phyloP scores from a whole-genome alignment of 306 rosid genomes.

The Dalbergia cochinchinensis region DNA sequence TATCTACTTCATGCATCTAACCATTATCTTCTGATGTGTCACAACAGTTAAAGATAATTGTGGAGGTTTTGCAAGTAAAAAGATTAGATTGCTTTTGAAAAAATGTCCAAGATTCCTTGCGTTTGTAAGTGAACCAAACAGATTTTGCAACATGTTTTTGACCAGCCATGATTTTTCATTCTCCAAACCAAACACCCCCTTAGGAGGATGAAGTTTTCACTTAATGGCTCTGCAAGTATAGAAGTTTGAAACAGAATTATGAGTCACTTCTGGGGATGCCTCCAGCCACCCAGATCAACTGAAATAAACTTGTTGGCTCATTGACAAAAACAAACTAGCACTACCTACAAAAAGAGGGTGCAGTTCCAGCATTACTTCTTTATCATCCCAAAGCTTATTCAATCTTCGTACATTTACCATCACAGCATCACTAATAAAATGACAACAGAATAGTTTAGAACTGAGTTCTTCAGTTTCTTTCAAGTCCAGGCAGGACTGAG shows the following conservation, averaged over 20 bases:
- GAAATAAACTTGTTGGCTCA: conserved; percentile 1
- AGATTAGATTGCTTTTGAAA: conserved; percentile 3
- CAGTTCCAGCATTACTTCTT: conserved; percentile 11
- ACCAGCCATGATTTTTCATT: not conserved
- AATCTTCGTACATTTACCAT: too few species aligned
- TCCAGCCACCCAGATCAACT: conserved; percentile 19
- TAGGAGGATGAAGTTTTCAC: conserved; percentile 1
- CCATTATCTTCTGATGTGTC: not conserved
- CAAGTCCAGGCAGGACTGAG: not conserved
- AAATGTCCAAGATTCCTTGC: not conserved
- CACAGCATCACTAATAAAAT: not conserved
- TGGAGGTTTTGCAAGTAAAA: conserved; percentile 17
- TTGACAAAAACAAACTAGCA: not conserved
- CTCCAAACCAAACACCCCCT: not conserved
- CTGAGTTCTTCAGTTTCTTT: not conserved
- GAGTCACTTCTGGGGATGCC: conserved; percentile 7
- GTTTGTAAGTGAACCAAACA: conserved; percentile 5
- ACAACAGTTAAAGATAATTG: conserved; percentile 4
- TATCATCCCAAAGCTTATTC: too few species aligned
- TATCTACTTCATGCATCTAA: conserved; percentile 23
- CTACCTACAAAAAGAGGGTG: not conserved
- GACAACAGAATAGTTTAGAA: not conserved
- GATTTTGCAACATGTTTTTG: conserved; percentile 3
- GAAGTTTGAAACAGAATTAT: not conserved
- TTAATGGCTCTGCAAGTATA: conserved; percentile 15